Conservation (phyloP, 371 early-diverging fungal species). For the Mycotypha africana region DNA sequence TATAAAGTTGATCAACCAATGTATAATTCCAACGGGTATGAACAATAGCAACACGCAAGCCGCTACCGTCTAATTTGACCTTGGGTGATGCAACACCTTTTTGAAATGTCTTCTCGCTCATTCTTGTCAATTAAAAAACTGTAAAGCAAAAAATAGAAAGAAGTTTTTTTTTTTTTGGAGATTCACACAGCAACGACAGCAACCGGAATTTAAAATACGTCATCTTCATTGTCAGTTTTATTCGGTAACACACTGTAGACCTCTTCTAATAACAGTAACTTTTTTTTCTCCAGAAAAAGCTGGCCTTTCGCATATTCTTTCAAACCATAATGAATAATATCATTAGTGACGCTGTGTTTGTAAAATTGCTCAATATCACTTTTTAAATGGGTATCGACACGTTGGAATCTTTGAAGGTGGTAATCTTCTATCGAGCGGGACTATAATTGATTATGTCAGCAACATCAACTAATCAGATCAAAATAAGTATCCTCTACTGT, state of each 20-base stretch:
- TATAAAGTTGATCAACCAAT: slow-evolving; percentile 77
- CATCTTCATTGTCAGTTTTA: no score
- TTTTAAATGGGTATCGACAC: slow-evolving; percentile 25
- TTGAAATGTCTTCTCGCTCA: slow-evolving; percentile 48
- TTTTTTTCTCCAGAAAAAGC: slow-evolving; percentile 31
- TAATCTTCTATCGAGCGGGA: no score
- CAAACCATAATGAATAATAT: slow-evolving; percentile 24
- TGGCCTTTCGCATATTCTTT: slow-evolving; percentile 35
- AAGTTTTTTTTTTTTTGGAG: no score
- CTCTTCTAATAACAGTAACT: slow-evolving; percentile 22
- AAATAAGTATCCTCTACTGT: neutral
- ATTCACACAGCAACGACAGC: no score
- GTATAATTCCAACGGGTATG: slow-evolving; percentile 92
- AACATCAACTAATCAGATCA: neutral
- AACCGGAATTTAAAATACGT: no score
- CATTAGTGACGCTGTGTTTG: slow-evolving; percentile 17
- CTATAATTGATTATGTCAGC: no score
- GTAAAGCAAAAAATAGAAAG: neutral
- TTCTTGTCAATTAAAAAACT: slow-evolving; percentile 5
- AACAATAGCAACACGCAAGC: slow-evolving; percentile 77
- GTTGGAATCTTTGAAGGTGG: no score
- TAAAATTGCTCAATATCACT: slow-evolving; percentile 28
- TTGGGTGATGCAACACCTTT: slow-evolving; percentile 67
- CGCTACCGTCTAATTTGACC: slow-evolving; percentile 57
- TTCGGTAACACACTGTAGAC: no score